Conservation (phyloP, 768 basidiomycete genomes). For the Austroboletus festivus region DNA sequence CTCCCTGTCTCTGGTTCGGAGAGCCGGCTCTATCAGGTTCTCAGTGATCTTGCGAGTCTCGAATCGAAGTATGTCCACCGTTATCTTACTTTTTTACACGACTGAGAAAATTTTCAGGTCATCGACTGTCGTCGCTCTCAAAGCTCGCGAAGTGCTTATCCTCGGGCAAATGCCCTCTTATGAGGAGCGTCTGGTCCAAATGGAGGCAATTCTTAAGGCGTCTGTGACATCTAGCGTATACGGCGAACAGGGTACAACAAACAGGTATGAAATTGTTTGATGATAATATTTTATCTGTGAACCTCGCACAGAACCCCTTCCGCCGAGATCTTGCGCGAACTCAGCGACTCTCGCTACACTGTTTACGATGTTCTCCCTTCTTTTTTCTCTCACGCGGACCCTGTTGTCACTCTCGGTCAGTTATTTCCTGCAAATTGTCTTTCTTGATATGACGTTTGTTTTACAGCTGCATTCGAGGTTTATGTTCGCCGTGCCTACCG, state of each 20-base stretch:
- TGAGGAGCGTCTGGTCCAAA: slow-evolving; percentile 89
- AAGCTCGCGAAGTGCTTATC: slow-evolving; percentile 96
- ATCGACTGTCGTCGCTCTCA: slow-evolving; percentile 87
- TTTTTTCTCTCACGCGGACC: slow-evolving; percentile 88
- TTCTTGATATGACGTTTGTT: slow-evolving; percentile 1
- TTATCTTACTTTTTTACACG: background rate
- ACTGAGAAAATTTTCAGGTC: slow-evolving; percentile 48
- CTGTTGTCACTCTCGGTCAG: slow-evolving; percentile 79
- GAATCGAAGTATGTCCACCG: slow-evolving; percentile 71
- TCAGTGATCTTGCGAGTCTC: slow-evolving; percentile 78
- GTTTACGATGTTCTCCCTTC: slow-evolving; percentile 96
- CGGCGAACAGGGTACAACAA: slow-evolving; percentile 69
- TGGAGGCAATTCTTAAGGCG: slow-evolving; percentile 89
- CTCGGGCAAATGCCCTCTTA: slow-evolving; percentile 95
- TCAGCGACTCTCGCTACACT: slow-evolving; percentile 94
- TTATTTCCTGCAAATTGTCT: slow-evolving; percentile 2
- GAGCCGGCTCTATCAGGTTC: slow-evolving; percentile 66
- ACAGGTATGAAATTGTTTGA: slow-evolving; percentile 43
- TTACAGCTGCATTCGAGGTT: slow-evolving; percentile 86
- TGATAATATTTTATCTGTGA: background rate
- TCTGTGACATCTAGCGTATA: slow-evolving; percentile 87
- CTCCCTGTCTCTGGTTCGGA: slow-evolving; percentile 76
- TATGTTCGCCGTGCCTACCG: slow-evolving; percentile 95
- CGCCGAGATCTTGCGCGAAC: slow-evolving; percentile 82
- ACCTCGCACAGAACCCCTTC: slow-evolving; percentile 63